phyloP scores from a whole-genome alignment of 2,329 filamentous ascomycete species.

The Orbilia ellipsospora region DNA sequence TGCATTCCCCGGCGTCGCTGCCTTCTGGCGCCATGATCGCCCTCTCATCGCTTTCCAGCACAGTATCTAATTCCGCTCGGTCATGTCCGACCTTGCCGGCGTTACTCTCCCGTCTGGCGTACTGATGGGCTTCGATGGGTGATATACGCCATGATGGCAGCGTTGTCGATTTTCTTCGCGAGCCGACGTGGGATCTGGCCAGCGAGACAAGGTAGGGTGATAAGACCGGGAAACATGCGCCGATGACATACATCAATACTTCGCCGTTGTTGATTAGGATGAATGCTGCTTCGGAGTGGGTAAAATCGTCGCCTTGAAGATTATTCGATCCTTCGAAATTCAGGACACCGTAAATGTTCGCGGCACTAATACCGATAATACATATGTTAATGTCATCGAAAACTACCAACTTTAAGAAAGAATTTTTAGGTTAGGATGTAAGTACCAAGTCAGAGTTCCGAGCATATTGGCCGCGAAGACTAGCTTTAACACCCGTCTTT shows the following conservation, averaged over 20 bases:
- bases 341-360: slow-evolving; percentile 44
- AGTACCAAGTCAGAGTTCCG: slow-evolving; percentile 45
- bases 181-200: slow-evolving; percentile 36
- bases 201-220: slow-evolving; percentile 52
- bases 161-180: slow-evolving; percentile 38
- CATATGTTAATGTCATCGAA: background rate
- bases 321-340: slow-evolving; percentile 30
- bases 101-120: slow-evolving; percentile 26
- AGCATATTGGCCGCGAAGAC: slow-evolving; percentile 50
- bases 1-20: slow-evolving; percentile 21
- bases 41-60: slow-evolving; percentile 33
- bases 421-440: background rate
- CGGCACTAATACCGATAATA: slow-evolving; percentile 16
- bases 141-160: slow-evolving; percentile 46
- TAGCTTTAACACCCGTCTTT: slow-evolving; percentile 44
- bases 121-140: slow-evolving; percentile 25
- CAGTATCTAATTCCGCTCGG: slow-evolving; percentile 16
- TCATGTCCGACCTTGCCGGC: slow-evolving; percentile 18
- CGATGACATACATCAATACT: slow-evolving; percentile 52
- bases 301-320: slow-evolving; percentile 40
- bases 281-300: slow-evolving; percentile 47
- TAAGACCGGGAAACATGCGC: slow-evolving; percentile 47
- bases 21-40: slow-evolving; percentile 9
- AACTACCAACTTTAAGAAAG: background rate
- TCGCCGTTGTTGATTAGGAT: slow-evolving; percentile 52